phyloP scores from a whole-genome alignment of 192 early-diverging fungal species.

The Spinellus fusiger region DNA sequence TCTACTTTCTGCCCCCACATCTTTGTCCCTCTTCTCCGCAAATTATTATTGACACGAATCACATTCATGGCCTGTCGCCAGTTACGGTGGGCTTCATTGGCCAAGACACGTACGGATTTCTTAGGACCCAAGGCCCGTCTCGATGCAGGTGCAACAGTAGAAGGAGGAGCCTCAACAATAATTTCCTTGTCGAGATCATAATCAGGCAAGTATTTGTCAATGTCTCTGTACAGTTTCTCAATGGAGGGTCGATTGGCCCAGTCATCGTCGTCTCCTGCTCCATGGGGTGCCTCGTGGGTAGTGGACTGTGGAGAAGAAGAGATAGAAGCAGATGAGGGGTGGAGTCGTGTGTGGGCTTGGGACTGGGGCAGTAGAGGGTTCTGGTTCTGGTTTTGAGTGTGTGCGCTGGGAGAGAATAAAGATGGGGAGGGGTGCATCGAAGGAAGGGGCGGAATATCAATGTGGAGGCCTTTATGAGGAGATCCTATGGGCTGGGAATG shows the following conservation, averaged over 20 bases:
- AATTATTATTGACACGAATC: conserved; percentile 30
- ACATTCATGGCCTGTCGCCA: conserved; percentile 23
- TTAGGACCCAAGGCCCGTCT: conserved; percentile 23
- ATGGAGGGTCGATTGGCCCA: conserved; percentile 58
- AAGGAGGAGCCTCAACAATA: conserved; percentile 31
- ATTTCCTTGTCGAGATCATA: conserved; percentile 73
- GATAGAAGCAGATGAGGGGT: neutral
- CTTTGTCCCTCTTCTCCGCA: conserved; percentile 43
- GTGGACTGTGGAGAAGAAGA: neutral
- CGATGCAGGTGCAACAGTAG: conserved; percentile 10
- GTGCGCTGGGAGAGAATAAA: no score
- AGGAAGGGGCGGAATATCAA: neutral
- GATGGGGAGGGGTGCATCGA: neutral
- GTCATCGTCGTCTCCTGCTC: conserved; percentile 17
- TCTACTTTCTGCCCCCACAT: conserved; percentile 45
- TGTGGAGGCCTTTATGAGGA: neutral
- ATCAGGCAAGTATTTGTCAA: conserved; percentile 69
- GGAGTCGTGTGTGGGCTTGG: neutral
- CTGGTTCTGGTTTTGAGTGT: no score
- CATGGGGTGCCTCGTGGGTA: neutral
- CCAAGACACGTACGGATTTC: conserved; percentile 49
- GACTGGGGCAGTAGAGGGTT: neutral
- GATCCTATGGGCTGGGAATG: neutral
- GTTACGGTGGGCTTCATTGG: conserved; percentile 40
- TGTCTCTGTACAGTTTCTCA: conserved; percentile 59